A percentile compares a stretch with the other conserved stretches of the same genome.
These are phyloP conservation scores for Kwoniella pini DNA, from an alignment of 768 basidiomycete genomes.

Conservation along the genomic window DNA sequence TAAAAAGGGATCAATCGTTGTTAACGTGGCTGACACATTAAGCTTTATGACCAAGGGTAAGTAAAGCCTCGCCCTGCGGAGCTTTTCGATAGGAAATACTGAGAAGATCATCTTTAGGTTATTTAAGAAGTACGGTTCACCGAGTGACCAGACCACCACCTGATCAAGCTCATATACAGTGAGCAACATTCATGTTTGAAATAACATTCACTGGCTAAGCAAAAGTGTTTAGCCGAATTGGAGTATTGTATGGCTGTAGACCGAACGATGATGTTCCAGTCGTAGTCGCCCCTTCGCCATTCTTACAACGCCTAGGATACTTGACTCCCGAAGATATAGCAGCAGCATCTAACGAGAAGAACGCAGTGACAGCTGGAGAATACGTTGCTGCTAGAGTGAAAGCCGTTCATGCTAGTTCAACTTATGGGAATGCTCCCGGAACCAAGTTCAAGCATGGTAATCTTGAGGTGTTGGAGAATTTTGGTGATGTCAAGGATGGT, in stretches of 20 bases:
- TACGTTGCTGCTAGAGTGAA: conserved; percentile 31
- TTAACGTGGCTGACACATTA: conserved; percentile 50
- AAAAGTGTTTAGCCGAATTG: conserved; percentile 24
- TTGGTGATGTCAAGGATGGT: conserved; percentile 16
- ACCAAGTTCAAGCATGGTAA: conserved; percentile 36
- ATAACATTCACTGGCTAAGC: no score
- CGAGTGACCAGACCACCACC: conserved; percentile 31
- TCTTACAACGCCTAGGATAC: conserved; percentile 23
- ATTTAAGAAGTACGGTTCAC: conserved; percentile 34
- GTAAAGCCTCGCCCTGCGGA: not conserved
- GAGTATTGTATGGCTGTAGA: conserved; percentile 35
- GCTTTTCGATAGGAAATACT: not conserved
- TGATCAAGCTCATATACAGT: conserved; percentile 36
- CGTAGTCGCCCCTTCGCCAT: conserved; percentile 27
- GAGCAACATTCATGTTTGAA: no score
- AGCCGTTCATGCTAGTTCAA: conserved; percentile 24
- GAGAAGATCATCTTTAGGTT: conserved; percentile 14
- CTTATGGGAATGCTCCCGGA: conserved; percentile 30
- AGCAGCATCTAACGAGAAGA: not conserved
- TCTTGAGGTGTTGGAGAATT: conserved; percentile 32
- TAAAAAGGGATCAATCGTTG: conserved; percentile 53
- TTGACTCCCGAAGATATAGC: conserved; percentile 18
- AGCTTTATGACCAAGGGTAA: conserved; percentile 49
- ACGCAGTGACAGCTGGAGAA: conserved; percentile 26
- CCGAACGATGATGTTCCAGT: conserved; percentile 34